Conservation (phyloP, 2,329 filamentous ascomycete species). For the Paecilomyces dactylethromorphus region DNA sequence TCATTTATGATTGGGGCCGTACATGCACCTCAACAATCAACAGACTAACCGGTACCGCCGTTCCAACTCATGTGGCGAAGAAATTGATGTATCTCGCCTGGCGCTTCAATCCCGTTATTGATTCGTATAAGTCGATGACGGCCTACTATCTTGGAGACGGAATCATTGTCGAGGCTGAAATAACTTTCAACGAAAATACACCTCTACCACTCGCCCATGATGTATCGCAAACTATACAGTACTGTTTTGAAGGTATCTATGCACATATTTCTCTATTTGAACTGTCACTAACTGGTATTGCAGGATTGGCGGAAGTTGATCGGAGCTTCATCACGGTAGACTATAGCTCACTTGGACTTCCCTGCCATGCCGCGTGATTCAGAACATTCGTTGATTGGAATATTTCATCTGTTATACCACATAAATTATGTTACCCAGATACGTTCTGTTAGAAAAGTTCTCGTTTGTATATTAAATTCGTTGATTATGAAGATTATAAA, state of each 20-base stretch:
- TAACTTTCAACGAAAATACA: neutral
- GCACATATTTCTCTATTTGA: neutral
- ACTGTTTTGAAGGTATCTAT: neutral
- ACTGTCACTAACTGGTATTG: neutral
- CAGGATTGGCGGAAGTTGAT: neutral
- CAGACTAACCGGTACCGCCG: neutral
- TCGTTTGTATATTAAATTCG: too few species aligned
- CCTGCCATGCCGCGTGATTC: neutral
- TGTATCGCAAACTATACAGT: neutral
- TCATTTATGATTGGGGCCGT: neutral
- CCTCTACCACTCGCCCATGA: neutral
- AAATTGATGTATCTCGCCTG: neutral
- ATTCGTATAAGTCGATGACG: slow-evolving; percentile 1
- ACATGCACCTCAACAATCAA: neutral
- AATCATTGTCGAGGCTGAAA: neutral
- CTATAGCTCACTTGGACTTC: neutral
- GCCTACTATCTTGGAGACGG: neutral
- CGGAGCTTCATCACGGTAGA: neutral
- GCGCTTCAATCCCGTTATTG: neutral
- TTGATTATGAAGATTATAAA: too few species aligned
- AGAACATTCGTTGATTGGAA: neutral
- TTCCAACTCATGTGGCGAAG: neutral
- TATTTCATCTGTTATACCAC: too few species aligned
- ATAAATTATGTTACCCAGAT: too few species aligned
- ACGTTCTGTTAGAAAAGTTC: too few species aligned